A percentile compares a stretch with the other conserved stretches of the same genome.
Conservation (phyloP, 306 rosid species). For the Biancaea sappan region DNA sequence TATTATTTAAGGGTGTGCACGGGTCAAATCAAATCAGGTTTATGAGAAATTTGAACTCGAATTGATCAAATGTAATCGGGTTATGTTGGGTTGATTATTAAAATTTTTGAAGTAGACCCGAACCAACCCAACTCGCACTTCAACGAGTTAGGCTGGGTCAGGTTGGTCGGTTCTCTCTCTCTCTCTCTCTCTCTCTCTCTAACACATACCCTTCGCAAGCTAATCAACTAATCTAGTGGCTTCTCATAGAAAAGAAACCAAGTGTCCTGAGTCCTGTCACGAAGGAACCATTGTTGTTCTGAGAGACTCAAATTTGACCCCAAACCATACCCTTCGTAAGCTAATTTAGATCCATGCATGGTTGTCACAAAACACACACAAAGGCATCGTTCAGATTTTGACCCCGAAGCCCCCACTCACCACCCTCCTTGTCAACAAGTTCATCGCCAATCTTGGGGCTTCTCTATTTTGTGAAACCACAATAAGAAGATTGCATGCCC, state of each 20-base stretch:
- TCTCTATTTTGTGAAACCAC: not conserved
- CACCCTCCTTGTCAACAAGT: slow-evolving; percentile 36
- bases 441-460: slow-evolving; percentile 43
- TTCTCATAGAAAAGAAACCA: slow-evolving; percentile 14
- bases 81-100: too few species aligned
- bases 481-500: slow-evolving; percentile 46
- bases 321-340: slow-evolving; percentile 68
- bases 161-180: too few species aligned
- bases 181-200: too few species aligned
- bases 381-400: slow-evolving; percentile 45
- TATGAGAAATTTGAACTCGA: too few species aligned
- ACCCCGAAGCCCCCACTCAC: slow-evolving; percentile 43
- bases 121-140: too few species aligned
- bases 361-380: slow-evolving; percentile 38
- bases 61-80: too few species aligned
- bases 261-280: slow-evolving; percentile 76
- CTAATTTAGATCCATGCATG: slow-evolving; percentile 69
- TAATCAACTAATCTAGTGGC: too few species aligned
- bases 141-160: too few species aligned
- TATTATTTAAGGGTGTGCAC: too few species aligned
- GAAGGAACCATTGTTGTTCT: slow-evolving; percentile 54
- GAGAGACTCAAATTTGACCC: slow-evolving; percentile 49
- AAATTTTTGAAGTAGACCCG: too few species aligned
- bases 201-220: too few species aligned
- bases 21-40: too few species aligned